phyloP scores from a whole-genome alignment of 352 stramenopile species.

The Albugo candida region DNA sequence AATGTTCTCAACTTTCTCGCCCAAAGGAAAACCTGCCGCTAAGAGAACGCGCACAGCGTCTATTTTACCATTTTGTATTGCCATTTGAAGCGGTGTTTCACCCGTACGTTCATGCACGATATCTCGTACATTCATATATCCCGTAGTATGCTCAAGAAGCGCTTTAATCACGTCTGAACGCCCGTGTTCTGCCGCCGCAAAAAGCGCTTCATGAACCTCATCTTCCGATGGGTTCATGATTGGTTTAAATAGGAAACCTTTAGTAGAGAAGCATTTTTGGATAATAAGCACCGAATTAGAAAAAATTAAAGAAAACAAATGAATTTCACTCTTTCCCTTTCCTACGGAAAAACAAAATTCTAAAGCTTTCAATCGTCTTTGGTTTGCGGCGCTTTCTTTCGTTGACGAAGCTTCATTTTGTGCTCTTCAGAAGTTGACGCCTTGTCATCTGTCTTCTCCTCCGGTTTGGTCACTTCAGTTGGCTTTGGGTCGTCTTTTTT shows the following conservation, averaged over 20 bases:
- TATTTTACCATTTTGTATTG: constrained; percentile 44
- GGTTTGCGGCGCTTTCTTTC: constrained; percentile 42
- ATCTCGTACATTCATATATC: constrained; percentile 20
- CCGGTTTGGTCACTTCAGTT: constrained; percentile 11
- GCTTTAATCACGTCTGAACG: constrained; percentile 73
- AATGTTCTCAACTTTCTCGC: no score
- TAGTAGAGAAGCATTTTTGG: no score
- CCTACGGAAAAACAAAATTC: not conserved
- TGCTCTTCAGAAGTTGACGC: constrained; percentile 4
- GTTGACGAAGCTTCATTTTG: constrained; percentile 39
- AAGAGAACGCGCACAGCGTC: constrained; percentile 64
- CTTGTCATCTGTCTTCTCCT: constrained; percentile 1
- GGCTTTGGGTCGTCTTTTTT: constrained; percentile 1
- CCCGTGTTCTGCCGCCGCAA: constrained; percentile 61
- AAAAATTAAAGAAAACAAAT: no score
- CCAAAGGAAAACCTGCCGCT: constrained; percentile 36
- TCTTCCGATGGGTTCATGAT: no score
- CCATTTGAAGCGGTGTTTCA: constrained; percentile 57
- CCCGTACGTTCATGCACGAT: constrained; percentile 41
- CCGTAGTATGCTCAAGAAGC: constrained; percentile 42
- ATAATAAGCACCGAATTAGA: no score
- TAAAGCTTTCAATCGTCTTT: constrained; percentile 20
- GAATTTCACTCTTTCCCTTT: no score
- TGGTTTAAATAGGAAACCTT: no score
- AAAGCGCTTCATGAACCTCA: constrained; percentile 62